Evolutionary conservation across 2,329 filamentous ascomycete genomes (phyloP), one percentile per base, ranked within the genome.

Genomic region (Hirsutella thompsonii): DNA sequence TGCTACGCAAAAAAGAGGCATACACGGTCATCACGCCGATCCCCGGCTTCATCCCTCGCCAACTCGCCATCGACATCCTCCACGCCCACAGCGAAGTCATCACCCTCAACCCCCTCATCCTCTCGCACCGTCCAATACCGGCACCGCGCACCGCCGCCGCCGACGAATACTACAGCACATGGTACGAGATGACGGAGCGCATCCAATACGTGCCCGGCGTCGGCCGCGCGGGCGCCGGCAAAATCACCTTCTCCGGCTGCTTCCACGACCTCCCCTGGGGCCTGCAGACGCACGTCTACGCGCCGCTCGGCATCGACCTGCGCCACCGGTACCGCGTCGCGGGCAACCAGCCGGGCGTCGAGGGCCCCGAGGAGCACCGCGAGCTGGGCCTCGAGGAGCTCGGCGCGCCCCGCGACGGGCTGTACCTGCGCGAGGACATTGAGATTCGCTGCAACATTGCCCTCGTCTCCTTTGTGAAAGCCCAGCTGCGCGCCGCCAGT

Each of bases 181-280:
- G 80, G 80, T 84, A 84, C 57, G 78, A 83, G 58, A 83, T 84
- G 53, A 72, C 64, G 43, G 72, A 84, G 66, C 72, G 77, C 51
- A 79, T 84, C 44, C 79, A 82, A 55, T 75, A 77, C 49, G 62
- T 83, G 5, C 79, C 80, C 0, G 80, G 80, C 28, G 62, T 82
- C 44, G 78, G 78, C 20, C 32, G 32, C 32, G 32, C 32, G 14
- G 32, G 32, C 32, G 74, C 75, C 3, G 72, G 76, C 54, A 74
- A 75, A 53, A 80, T 84, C 58, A 70, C 66, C 37, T 84, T 84
- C 62, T 81, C 76, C 45, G 80, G 76, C 44, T 81, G 79, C 53
- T 84, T 84, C 55, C 80, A 84, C 53, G 72, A 83, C 56, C 75
- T 82, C 66, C 76, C 79, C 3, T 82, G 77, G 74, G 80, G 80